A percentile compares a stretch with the other conserved stretches of the same genome.
Conservation (phyloP, 768 basidiomycete genomes). For the Tylopilus vinaceipallidus region DNA sequence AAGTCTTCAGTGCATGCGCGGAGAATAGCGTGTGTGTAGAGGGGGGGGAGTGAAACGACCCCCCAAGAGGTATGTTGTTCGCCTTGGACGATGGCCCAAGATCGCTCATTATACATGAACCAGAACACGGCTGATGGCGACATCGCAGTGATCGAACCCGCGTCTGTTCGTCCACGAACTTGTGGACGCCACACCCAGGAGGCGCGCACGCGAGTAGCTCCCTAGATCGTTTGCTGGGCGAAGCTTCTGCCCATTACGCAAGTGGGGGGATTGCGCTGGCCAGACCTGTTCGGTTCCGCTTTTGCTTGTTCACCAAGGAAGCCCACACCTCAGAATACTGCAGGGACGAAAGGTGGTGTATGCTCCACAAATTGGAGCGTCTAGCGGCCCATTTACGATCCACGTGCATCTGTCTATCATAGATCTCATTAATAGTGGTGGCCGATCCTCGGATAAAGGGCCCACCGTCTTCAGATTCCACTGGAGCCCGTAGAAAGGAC, state of each 20-base stretch:
- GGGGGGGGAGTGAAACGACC: not conserved
- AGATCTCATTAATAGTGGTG: constrained; percentile 3
- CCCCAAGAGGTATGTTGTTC: not conserved
- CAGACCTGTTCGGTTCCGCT: not conserved
- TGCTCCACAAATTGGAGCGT: not conserved
- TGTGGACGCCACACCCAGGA: not conserved
- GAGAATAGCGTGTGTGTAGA: too few species aligned
- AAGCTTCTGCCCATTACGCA: not conserved
- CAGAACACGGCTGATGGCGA: not conserved
- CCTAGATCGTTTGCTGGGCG: too few species aligned
- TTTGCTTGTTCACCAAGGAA: not conserved
- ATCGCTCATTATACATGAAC: not conserved
- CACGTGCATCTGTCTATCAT: not conserved
- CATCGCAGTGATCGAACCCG: not conserved
- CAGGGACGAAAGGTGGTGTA: not conserved
- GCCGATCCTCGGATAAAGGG: too few species aligned
- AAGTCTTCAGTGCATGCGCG: not conserved
- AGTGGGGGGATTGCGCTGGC: not conserved
- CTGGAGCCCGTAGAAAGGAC: not conserved
- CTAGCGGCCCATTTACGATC: not conserved
- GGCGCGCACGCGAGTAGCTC: not conserved
- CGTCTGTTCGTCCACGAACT: not conserved
- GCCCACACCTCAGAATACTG: not conserved
- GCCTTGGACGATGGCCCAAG: not conserved
- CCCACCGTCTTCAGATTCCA: not conserved